Percentiles rank a stretch among this genome's conserved stretches.
These are phyloP conservation scores for Phytophthora litchii DNA, from an alignment of 352 stramenopile species.

Conservation along the genomic window DNA sequence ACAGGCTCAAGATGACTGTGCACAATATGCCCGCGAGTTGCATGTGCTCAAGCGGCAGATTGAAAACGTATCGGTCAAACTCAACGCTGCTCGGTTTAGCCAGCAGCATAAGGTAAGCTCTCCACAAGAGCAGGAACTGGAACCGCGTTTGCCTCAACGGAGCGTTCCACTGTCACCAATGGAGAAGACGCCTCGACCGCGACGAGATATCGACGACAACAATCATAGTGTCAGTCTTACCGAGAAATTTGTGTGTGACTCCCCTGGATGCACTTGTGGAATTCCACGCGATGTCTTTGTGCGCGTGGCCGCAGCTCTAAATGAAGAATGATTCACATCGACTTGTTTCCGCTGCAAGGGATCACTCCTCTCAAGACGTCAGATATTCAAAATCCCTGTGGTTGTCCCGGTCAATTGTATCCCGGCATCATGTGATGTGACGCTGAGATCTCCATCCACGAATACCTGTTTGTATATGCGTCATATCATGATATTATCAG, in stretches of 20 bases:
- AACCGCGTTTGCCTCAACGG: conserved; percentile 10
- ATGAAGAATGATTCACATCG: conserved; percentile 42
- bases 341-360: too few species aligned
- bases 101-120: conserved; percentile 5
- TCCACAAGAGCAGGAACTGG: conserved; percentile 1
- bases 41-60: conserved; percentile 58
- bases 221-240: conserved; percentile 5
- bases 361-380: too few species aligned
- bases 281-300: conserved; percentile 70
- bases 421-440: too few species aligned
- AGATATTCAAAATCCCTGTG: too few species aligned
- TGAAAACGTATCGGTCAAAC: conserved; percentile 52
- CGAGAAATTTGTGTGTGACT: conserved; percentile 52
- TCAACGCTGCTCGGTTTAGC: conserved; percentile 41
- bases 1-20: conserved; percentile 45
- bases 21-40: conserved; percentile 30
- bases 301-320: conserved; percentile 49
- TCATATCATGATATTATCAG: too few species aligned
- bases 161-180: conserved; percentile 11
- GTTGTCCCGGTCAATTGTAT: too few species aligned
- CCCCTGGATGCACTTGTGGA: conserved; percentile 53
- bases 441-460: too few species aligned
- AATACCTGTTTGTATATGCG: too few species aligned
- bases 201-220: conserved; percentile 4
- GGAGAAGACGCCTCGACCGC: conserved; percentile 17